Conservation (phyloP, 345 rosid genomes). For the Salix exigua region DNA sequence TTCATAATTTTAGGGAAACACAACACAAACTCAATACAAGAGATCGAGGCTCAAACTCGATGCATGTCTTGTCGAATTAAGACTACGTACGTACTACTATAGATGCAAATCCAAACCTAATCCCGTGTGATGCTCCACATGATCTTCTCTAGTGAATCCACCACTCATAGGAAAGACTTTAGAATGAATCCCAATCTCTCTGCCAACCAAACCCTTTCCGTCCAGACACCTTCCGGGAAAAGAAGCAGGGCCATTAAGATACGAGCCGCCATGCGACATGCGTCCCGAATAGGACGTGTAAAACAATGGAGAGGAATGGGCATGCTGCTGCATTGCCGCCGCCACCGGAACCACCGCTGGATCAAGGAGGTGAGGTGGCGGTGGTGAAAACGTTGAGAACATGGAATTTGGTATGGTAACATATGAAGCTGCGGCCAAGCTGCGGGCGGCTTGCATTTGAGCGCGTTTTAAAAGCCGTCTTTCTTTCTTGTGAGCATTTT, state of each 20-base stretch:
- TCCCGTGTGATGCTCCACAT: slow-evolving; percentile 1
- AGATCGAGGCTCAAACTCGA: neutral
- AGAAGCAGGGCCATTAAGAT: neutral
- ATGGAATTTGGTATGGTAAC: slow-evolving; percentile 10
- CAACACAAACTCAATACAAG: neutral
- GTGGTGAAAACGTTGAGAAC: slow-evolving; percentile 5
- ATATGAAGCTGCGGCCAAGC: slow-evolving; percentile 9
- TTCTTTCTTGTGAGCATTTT: slow-evolving; percentile 29
- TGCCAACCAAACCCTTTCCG: neutral
- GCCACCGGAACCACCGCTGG: neutral
- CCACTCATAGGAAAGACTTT: slow-evolving; percentile 5
- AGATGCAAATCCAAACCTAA: slow-evolving; percentile 25
- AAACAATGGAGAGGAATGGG: slow-evolving; percentile 1
- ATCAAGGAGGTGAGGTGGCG: slow-evolving; percentile 5
- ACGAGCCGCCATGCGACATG: neutral
- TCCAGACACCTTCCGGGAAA: slow-evolving; percentile 5
- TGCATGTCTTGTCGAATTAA: neutral
- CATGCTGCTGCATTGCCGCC: neutral
- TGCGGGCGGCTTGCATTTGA: slow-evolving; percentile 22
- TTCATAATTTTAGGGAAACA: neutral
- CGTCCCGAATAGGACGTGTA: slow-evolving; percentile 1
- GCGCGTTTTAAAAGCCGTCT: slow-evolving; percentile 28
- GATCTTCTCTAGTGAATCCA: slow-evolving; percentile 12
- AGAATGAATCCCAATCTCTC: neutral
- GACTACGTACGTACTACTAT: neutral